phyloP scores from a whole-genome alignment of 495 filamentous ascomycete genomes.

The Eremomyces bilateralis region DNA sequence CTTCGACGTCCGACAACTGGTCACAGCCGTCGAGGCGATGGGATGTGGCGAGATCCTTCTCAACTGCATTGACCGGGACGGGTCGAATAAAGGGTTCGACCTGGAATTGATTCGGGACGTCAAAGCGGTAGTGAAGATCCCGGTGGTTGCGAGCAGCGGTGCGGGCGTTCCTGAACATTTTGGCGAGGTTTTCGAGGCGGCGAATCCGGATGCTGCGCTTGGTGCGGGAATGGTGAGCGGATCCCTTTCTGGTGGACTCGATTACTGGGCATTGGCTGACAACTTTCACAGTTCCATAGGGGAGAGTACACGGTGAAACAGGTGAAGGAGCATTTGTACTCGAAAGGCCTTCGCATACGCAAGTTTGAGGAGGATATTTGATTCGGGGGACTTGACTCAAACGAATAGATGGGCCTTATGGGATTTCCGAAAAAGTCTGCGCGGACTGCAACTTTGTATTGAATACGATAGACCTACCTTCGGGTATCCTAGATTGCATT shows the following conservation, averaged over 20 bases:
- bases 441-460: no score
- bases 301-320: conserved; percentile 85
- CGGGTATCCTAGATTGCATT: no score
- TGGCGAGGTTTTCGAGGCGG: conserved; percentile 68
- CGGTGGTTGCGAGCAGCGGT: conserved; percentile 87
- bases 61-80: conserved; percentile 95
- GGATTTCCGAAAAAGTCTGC: no score
- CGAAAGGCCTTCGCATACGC: conserved; percentile 51
- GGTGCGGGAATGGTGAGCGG: conserved; percentile 74
- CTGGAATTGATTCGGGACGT: conserved; percentile 76
- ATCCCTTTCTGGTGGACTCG: neutral
- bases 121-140: conserved; percentile 65
- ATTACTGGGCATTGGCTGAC: neutral
- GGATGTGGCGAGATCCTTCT: conserved; percentile 84
- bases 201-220: conserved; percentile 73
- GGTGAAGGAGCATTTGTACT: conserved; percentile 68
- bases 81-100: conserved; percentile 88
- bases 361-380: conserved; percentile 37
- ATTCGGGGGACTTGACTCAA: no score
- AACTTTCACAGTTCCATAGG: conserved; percentile 49
- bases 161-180: conserved; percentile 83
- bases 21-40: conserved; percentile 83
- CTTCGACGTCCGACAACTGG: conserved; percentile 72
- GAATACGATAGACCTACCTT: no score
- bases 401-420: no score